Percentiles rank a stretch among this genome's conserved stretches.
Evolutionary conservation across 2,329 filamentous ascomycete species (phyloP).

Genomic region (Teratosphaeriaceae sp.): DNA sequence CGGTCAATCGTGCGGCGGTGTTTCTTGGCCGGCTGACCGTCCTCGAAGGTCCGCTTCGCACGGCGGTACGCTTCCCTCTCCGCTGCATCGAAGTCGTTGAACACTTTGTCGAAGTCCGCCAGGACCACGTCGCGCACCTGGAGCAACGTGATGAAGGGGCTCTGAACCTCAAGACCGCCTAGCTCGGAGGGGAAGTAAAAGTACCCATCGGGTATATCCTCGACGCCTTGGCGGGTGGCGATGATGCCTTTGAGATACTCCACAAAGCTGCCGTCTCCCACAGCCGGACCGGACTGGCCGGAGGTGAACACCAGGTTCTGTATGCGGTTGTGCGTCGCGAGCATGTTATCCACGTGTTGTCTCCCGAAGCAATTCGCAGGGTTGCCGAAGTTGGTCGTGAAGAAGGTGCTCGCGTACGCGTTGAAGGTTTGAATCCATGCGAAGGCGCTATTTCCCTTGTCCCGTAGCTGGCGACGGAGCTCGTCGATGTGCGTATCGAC

Average conservation of each 20-base stretch:
- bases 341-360: conserved; percentile 5
- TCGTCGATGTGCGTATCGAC: conserved; percentile 3
- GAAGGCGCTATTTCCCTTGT: conserved; percentile 4
- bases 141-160: conserved; percentile 2
- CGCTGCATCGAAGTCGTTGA: conserved; percentile 1
- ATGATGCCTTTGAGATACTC: conserved; percentile 4
- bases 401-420: conserved; percentile 2
- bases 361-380: conserved; percentile 5
- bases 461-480: not conserved
- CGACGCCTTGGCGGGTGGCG: conserved; percentile 1
- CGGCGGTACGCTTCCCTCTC: not conserved
- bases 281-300: not conserved
- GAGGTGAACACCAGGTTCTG: not conserved
- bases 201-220: conserved; percentile 2
- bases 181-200: conserved; percentile 4
- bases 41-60: conserved; percentile 1
- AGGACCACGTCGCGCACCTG: conserved; percentile 2
- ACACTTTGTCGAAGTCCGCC: not conserved
- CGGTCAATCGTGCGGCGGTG: not conserved
- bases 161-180: conserved; percentile 4
- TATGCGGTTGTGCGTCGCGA: conserved; percentile 2
- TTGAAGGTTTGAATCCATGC: conserved; percentile 5
- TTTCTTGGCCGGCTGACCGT: not conserved
- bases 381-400: conserved; percentile 5
- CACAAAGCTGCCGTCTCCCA: not conserved